A percentile compares a stretch with the other conserved stretches of the same genome.
phyloP scores from a whole-genome alignment of 148 eudicot genomes.

The Mesembryanthemum crystallinum region DNA sequence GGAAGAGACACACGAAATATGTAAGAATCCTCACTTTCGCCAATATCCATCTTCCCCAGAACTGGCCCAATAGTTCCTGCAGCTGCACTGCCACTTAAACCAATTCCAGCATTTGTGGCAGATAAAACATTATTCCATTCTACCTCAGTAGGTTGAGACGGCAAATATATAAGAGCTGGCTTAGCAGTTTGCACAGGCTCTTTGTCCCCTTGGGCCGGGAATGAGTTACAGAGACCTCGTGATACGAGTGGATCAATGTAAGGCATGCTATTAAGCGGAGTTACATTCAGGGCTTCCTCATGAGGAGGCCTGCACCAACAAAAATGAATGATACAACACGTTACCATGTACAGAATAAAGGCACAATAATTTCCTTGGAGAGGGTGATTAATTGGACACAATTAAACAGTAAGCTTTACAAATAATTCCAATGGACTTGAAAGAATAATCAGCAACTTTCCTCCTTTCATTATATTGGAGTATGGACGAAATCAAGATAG shows the following conservation, averaged over 20 bases:
- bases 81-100: conserved; percentile 62
- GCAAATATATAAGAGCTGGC: conserved; percentile 53
- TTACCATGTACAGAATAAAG: conserved; percentile 15
- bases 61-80: conserved; percentile 48
- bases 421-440: too few species aligned
- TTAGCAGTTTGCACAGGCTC: conserved; percentile 15
- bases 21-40: conserved; percentile 50
- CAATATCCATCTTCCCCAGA: conserved; percentile 55
- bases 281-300: conserved; percentile 18
- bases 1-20: conserved; percentile 70
- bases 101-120: conserved; percentile 43
- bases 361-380: background rate
- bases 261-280: conserved; percentile 43
- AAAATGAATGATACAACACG: background rate
- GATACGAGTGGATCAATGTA: conserved; percentile 30
- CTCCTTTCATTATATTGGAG: too few species aligned
- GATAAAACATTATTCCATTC: conserved; percentile 40
- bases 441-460: too few species aligned
- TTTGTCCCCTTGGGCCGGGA: conserved; percentile 5
- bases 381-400: background rate
- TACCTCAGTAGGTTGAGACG: conserved; percentile 39
- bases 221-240: conserved; percentile 11
- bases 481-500: too few species aligned
- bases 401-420: background rate
- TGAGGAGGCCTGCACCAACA: conserved; percentile 22